Evolutionary conservation across 1,284 basidiomycete species (phyloP).

Genomic region (Vanrija pseudolonga): DNA sequence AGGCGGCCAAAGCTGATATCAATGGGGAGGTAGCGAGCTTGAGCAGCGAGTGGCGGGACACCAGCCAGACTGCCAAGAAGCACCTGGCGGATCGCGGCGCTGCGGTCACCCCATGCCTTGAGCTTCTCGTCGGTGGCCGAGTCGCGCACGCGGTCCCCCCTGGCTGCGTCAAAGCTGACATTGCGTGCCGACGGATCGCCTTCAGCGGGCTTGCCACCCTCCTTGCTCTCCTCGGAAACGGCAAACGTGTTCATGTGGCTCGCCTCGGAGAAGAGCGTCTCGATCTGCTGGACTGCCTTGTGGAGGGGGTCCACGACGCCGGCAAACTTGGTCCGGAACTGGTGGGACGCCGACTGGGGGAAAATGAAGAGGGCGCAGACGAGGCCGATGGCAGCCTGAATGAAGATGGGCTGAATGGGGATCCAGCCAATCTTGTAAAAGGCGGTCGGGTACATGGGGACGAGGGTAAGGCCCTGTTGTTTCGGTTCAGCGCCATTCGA

Average conservation of each 20-base stretch:
- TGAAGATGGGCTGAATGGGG: conserved; percentile 44
- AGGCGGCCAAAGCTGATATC: conserved; percentile 45
- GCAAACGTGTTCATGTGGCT: conserved; percentile 2
- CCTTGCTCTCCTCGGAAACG: not conserved
- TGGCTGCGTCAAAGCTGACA: not conserved
- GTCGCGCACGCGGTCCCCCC: no score
- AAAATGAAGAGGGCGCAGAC: conserved; percentile 39
- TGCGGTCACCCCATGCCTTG: conserved; percentile 33
- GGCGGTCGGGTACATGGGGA: conserved; percentile 30
- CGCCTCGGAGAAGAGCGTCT: conserved; percentile 28
- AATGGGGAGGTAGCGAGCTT: conserved; percentile 41
- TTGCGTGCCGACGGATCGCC: not conserved
- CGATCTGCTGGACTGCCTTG: conserved; percentile 28
- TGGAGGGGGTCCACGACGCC: conserved; percentile 36
- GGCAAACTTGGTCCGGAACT: conserved; percentile 39
- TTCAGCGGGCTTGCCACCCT: not conserved
- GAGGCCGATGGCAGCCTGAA: conserved; percentile 39
- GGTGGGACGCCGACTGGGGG: conserved; percentile 43
- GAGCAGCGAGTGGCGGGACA: conserved; percentile 37
- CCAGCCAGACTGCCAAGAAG: conserved; percentile 34
- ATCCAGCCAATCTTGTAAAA: conserved; percentile 35
- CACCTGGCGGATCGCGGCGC: conserved; percentile 30
- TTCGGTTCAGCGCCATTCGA: not conserved
- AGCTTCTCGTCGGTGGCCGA: conserved; percentile 14
- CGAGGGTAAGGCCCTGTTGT: conserved; percentile 34